Evolutionary conservation across 202 grass and related monocot genomes (phyloP).

Genomic region (Cymbopogon flexuosus): DNA sequence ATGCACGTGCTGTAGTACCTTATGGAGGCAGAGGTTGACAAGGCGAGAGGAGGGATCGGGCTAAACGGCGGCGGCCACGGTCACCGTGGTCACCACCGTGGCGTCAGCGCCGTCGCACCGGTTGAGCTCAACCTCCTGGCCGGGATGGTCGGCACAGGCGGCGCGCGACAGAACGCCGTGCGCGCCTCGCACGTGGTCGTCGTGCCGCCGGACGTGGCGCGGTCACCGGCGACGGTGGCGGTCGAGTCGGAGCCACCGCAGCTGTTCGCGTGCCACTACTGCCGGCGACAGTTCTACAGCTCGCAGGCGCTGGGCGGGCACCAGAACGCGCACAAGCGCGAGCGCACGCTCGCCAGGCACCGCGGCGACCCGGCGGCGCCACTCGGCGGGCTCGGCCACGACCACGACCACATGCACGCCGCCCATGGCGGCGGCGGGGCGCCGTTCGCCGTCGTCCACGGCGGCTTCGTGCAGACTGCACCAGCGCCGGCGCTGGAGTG

Average conservation of each 20-base stretch:
- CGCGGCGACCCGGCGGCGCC: not conserved
- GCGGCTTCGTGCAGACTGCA: not conserved
- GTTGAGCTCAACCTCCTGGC: conserved; percentile 46
- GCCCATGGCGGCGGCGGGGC: not conserved
- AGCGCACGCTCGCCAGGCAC: conserved; percentile 41
- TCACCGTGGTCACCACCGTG: not conserved
- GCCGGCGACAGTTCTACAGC: conserved; percentile 68
- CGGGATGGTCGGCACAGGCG: not conserved
- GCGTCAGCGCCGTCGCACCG: not conserved
- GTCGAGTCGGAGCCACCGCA: conserved; percentile 29
- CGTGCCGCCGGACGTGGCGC: not conserved
- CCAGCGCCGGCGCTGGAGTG: not conserved
- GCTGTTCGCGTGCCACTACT: conserved; percentile 45
- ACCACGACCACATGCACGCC: not conserved
- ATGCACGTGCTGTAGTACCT: not conserved
- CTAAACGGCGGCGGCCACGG: not conserved
- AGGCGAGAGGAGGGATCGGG: not conserved
- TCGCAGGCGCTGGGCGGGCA: conserved; percentile 82
- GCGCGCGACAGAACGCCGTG: not conserved
- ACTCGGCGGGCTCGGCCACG: not conserved
- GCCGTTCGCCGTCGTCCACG: conserved; percentile 26
- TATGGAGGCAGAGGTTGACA: not conserved
- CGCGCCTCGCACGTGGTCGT: not conserved
- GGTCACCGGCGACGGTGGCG: no score
- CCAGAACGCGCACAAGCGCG: conserved; percentile 85